Evolutionary conservation across 108 stramenopile species (phyloP), one percentile per base, ranked within the genome.

Genomic region (Conticribra guillardii): DNA sequence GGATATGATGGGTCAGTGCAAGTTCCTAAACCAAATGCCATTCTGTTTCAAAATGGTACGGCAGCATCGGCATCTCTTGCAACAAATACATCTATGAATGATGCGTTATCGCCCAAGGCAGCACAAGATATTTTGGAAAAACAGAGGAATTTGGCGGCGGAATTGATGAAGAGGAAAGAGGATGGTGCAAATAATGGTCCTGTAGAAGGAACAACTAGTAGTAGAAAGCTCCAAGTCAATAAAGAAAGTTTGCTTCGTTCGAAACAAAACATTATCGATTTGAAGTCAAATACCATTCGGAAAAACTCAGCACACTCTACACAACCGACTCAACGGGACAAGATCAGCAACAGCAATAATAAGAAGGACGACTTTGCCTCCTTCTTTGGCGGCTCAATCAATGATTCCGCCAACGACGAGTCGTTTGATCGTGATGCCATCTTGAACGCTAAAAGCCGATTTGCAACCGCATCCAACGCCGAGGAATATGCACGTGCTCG

Each of bases 401-500:
- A 29, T 48, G 29, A 19, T 18, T 22, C 24, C 30, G 31, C 26
- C 11, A 14, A 15, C 8, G 41, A 14, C 32, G 1, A 46, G 34
- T 33, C 63, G 18, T 18, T 62, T 5, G 67, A 80, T 49, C 37
- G 62, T 41, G 54, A 69, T 17, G 60, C 73, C 58, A 68, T 88
- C 41, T 48, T 83, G 17, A 61, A 61, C 30, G 79, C 90, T 23
- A 89, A 86, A 61, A 94, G 93, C 60, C 64, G 67, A n/a, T 94
- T 88, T 65, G 87, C 85, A 2, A 53, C 34, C 41, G 89, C 90
- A 56, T 86, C 80, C 24, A 69, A 78, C 2, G 93, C 93, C 1
- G 85, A 89, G 59, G 87, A 83, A 53, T 94, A 90, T 59, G 88
- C 86, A 52, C 56, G 69, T 47, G 83, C 76, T 28, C 74, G 93